Evolutionary conservation across 352 stramenopile genomes (phyloP), one percentile per base, ranked within the genome.

Genomic region (Phytopythium oedochilum): DNA sequence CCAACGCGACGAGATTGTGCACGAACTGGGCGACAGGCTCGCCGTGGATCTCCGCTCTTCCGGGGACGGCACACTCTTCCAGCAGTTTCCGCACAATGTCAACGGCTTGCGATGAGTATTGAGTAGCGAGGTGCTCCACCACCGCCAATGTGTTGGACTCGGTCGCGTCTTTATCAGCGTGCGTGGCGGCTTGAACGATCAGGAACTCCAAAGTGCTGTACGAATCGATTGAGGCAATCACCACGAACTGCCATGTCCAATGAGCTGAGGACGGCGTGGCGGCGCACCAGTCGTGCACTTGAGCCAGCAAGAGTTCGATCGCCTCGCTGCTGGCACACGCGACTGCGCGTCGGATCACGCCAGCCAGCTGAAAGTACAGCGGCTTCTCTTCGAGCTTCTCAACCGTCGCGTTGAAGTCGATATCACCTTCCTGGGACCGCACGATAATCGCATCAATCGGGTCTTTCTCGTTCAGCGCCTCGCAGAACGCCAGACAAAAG

Each of bases 241-340:
- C 64, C 32, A 66, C 59, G 23, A 88, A 57, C 22, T 86, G 15
- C 77, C 77, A 90, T 42, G 46, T 75, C 75, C 75, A 86, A 48
- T 14, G 59, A 2, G 73, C 57, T n/a, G 47, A 63, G 5, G 53
- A 26, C 12, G 48, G 25, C 38, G 15, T 44, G 12, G 51, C 47
- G n/a, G 72, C 17, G 44, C 66, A 73, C 77, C 80, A 90, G 3
- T 82, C 62, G 34, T 82, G 47, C n/a, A 90, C 58, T 17, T 71
- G 60, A n/a, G 18, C 59, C 35, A 88, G 28, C 29, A 73, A 32
- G 5, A 59, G 26, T 0, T 56, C 50, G 18, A 45, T 38, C 1
- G 59, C 34, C 11, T 81, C 68, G 14, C 53, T 59, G 22, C 35
- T 55, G 50, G 62, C 62, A 18, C 64, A 62, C 3, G 75, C 40